Conservation (phyloP, 352 stramenopile genomes). For the Elongisporangium prolatum region DNA sequence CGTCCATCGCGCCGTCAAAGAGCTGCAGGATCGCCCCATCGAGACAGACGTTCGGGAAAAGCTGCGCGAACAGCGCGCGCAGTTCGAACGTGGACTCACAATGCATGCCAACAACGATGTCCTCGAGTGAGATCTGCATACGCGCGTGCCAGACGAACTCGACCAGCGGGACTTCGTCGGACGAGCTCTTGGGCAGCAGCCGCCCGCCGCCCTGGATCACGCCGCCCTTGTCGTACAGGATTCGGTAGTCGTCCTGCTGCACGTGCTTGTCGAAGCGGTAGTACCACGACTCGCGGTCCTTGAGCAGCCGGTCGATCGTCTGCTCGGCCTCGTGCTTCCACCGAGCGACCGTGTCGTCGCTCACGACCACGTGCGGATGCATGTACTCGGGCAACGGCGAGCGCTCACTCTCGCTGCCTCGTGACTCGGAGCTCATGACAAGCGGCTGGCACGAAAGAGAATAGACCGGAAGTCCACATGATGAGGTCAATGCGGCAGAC, state of each 20-base stretch:
- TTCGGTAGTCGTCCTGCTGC: background rate
- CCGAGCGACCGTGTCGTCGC: background rate
- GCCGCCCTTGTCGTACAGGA: background rate
- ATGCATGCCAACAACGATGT: background rate
- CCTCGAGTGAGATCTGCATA: background rate
- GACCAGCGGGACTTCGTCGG: background rate
- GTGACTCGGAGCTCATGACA: background rate
- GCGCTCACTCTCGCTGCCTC: background rate
- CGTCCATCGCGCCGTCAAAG: conserved; percentile 4
- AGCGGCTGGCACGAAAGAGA: background rate
- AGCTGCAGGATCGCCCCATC: background rate
- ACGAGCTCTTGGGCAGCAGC: background rate
- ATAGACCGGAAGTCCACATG: too few species aligned
- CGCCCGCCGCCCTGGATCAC: background rate
- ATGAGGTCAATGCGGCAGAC: too few species aligned
- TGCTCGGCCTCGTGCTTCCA: background rate
- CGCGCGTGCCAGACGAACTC: background rate
- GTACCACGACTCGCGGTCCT: background rate
- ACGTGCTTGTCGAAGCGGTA: background rate
- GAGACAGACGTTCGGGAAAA: background rate
- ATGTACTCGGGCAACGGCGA: background rate
- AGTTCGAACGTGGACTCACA: background rate
- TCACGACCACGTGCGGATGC: background rate
- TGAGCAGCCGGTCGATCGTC: background rate
- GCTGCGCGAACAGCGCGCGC: background rate